Base-by-base conservation (phyloP, 2,329 filamentous ascomycete species). In the Phyllosticta paracitricarpa region DNA sequence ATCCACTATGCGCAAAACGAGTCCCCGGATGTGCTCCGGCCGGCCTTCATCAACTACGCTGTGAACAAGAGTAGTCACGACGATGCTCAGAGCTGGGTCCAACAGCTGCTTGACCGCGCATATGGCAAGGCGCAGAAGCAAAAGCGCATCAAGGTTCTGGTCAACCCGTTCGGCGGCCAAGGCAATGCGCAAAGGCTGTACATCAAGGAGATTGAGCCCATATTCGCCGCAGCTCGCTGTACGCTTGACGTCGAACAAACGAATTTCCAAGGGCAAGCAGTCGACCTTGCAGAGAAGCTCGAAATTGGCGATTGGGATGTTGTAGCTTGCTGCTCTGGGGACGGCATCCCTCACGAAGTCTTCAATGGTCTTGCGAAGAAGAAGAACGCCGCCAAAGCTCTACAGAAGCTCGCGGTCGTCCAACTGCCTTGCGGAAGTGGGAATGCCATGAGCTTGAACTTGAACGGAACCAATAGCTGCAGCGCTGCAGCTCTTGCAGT, bases 371-470 rank as follows among this genome's bases (percentile, higher is more conserved):
- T 99, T 33, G 91, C 84, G 14, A 87, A 85, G 74, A 86, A 91
- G 51, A 71, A 81, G 4, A 89, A 97, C 74, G 91, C 91, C 22
- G 79, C 81, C 33, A 82, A 82, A 61, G 94, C 93, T 0, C 76
- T 99, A 63, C 77, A 80, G 24, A 89, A 87, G 68, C 77, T 97
- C 14, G 89, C 94, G 0, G 85, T 99, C 1, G 87, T 86, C 24
- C 90, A 96, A 70, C 81, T 99, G 40, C 94, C 94, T 1, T 96
- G 92, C 70, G 94, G 94, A 14, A 94, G 89, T 57, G 94, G 94
- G 5, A 99, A 99, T 73, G 94, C 90, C 24, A 89, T 97, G 85
- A 89, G 89, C 64, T 87, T 88, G 77, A 97, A 97, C 72, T 77
- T 95, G 55, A 91, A 90, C 66, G 94, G 93, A 4, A 92, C 91